These are phyloP conservation scores for Vaccinium vitisidaea DNA, from an alignment of 148 eudicot genomes.

Conservation along the genomic window DNA sequence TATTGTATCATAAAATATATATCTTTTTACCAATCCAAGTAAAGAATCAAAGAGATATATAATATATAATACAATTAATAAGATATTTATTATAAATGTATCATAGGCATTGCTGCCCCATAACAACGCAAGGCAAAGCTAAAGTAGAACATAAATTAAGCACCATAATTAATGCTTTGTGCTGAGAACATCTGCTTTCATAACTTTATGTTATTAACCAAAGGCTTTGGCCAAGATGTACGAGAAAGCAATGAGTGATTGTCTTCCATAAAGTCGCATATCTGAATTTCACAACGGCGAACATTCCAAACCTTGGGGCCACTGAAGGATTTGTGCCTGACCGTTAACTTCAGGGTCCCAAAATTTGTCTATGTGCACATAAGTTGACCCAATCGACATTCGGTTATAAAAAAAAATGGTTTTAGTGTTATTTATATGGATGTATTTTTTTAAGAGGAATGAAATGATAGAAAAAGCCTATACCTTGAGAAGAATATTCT, in stretches of 20 bases:
- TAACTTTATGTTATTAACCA: too few relatives aligned
- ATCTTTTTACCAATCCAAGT: not conserved
- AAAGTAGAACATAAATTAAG: not conserved
- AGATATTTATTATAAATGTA: not conserved
- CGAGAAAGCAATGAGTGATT: too few relatives aligned
- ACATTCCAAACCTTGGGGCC: too few relatives aligned
- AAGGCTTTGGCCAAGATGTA: too few relatives aligned
- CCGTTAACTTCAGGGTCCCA: too few relatives aligned
- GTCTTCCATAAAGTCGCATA: too few relatives aligned
- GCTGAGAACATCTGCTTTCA: not conserved
- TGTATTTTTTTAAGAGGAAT: not conserved
- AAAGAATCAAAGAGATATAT: not conserved
- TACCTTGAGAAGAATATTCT: slow-evolving; percentile 18
- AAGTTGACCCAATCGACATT: too few relatives aligned
- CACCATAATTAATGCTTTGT: slow-evolving; percentile 8
- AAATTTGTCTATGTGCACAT: too few relatives aligned
- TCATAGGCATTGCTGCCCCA: not conserved
- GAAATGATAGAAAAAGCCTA: slow-evolving; percentile 9
- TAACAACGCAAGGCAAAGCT: not conserved
- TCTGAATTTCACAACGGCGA: too few relatives aligned
- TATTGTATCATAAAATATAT: not conserved
- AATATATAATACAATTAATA: not conserved
- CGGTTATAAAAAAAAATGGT: too few relatives aligned
- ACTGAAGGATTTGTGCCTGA: too few relatives aligned
- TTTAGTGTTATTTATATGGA: not conserved